phyloP scores from a whole-genome alignment of 305 asterid species.

The Striga hermonthica region DNA sequence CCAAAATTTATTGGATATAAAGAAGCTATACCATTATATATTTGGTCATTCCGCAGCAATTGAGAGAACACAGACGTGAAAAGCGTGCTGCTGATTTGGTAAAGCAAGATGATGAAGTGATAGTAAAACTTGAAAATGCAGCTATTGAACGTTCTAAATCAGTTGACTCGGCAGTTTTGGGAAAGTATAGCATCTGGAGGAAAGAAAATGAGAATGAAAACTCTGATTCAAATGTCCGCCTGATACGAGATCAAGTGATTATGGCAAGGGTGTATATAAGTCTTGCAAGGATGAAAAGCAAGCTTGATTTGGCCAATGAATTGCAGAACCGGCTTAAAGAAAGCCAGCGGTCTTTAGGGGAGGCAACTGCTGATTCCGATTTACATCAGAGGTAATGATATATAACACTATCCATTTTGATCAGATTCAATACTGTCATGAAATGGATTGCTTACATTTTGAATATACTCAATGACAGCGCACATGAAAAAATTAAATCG shows the following conservation, averaged over 20 bases:
- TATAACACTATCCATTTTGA: slow-evolving; percentile 13
- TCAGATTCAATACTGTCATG: slow-evolving; percentile 26
- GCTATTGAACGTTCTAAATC: slow-evolving; percentile 94
- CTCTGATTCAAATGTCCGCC: slow-evolving; percentile 84
- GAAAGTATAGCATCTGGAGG: slow-evolving; percentile 97
- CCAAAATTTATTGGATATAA: slow-evolving; percentile 11
- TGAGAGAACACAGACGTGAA: slow-evolving; percentile 79
- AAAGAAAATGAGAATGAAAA: slow-evolving; percentile 89
- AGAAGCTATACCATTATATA: slow-evolving; percentile 12
- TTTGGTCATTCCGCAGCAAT: slow-evolving; percentile 57
- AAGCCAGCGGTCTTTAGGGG: slow-evolving; percentile 95
- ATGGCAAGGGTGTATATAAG: slow-evolving; percentile 94
- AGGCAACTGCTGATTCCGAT: slow-evolving; percentile 80
- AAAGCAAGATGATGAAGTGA: slow-evolving; percentile 81
- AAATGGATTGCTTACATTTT: slow-evolving; percentile 30
- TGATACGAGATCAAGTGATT: slow-evolving; percentile 96
- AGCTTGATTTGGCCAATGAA: slow-evolving; percentile 67
- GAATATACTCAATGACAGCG: slow-evolving; percentile 47
- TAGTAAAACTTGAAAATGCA: slow-evolving; percentile 85
- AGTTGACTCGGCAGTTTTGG: slow-evolving; percentile 93
- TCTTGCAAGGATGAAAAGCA: slow-evolving; percentile 85
- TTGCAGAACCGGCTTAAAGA: slow-evolving; percentile 83
- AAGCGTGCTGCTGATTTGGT: slow-evolving; percentile 81
- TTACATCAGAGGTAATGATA: slow-evolving; percentile 64
- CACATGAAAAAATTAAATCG: slow-evolving; percentile 74